Percentiles rank a stretch among this genome's conserved stretches.
phyloP scores from a whole-genome alignment of 2,329 filamentous ascomycete genomes.

The Colletotrichum filicis region DNA sequence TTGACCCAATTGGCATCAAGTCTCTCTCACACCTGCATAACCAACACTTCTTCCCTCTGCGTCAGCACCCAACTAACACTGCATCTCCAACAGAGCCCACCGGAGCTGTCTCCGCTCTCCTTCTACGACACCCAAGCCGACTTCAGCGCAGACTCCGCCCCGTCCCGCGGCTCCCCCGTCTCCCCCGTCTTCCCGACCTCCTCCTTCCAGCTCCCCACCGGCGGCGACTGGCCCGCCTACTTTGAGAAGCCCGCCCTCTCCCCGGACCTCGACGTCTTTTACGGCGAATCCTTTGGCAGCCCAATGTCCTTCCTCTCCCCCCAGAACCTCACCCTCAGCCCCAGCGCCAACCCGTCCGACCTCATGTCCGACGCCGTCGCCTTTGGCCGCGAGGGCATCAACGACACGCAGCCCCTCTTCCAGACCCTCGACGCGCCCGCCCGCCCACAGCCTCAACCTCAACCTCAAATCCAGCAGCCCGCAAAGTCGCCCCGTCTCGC shows the following conservation, averaged over 20 bases:
- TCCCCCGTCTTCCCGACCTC: constrained; percentile 44
- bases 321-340: constrained; percentile 43
- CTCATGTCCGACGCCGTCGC: constrained; percentile 39
- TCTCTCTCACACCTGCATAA: background rate
- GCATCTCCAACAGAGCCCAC: constrained; percentile 14
- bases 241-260: constrained; percentile 42
- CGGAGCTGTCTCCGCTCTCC: constrained; percentile 35
- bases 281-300: constrained; percentile 44
- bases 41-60: too few species aligned
- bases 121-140: constrained; percentile 41
- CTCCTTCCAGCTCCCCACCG: constrained; percentile 42
- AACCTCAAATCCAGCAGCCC: background rate
- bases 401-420: constrained; percentile 41
- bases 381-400: constrained; percentile 40
- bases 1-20: background rate
- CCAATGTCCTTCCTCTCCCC: constrained; percentile 40
- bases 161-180: constrained; percentile 44
- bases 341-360: constrained; percentile 48
- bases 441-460: constrained; percentile 1
- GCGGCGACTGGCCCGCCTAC: constrained; percentile 43
- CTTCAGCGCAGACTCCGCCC: constrained; percentile 48
- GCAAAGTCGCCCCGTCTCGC: constrained; percentile 11
- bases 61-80: constrained; percentile 14
- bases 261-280: constrained; percentile 44
- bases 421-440: constrained; percentile 35